Evolutionary conservation across 108 stramenopile species (phyloP), one percentile per base, ranked within the genome.

Genomic region (Schizochytrium sp.): DNA sequence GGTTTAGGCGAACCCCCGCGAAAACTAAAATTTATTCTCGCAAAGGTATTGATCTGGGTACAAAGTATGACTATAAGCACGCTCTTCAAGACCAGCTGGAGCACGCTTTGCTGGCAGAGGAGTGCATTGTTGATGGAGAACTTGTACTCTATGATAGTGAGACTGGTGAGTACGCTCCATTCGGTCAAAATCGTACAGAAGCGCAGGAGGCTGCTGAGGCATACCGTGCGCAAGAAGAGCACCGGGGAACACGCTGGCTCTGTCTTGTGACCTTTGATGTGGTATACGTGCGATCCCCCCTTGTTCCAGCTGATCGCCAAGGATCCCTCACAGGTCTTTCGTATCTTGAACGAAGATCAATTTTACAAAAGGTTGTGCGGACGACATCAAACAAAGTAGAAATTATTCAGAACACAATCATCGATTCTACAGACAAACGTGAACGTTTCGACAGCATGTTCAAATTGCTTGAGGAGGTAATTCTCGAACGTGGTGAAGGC

Each of bases 111-210:
- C 13, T 55, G 76, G 76, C 53, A 13, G 53, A 83, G 50, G 53
- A 83, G 53, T 83, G 76, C 76, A 83, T 83, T 83, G 50, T 83
- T 13, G 76, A 83, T 28, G 76, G 76, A 10, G 76, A 83, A 53
- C 76, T 83, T 53, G 47, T 83, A 13, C 50, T 49, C 76, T 83
- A 55, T 83, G 76, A 83, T 40, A 47, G 55, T 13, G 55, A 17
- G 5, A 83, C 76, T 10, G 53, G 53, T 28, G 55, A 10, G 47
- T 42, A 19, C 0, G 53, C 76, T 8, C 45, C 76, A 13, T 83
- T 83, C 28, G 76, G 76, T 47, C 10, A 46, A 56, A 83, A 83
- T 83, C 47, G 76, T n/a, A 83, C 76, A 17, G 5, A 5, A n/a
- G 76, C 76, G 7, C 28, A n/a, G 5, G 76, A 83, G 13, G 53